Conservation (phyloP, 2,329 filamentous ascomycete species). For the Polychaeton citri region DNA sequence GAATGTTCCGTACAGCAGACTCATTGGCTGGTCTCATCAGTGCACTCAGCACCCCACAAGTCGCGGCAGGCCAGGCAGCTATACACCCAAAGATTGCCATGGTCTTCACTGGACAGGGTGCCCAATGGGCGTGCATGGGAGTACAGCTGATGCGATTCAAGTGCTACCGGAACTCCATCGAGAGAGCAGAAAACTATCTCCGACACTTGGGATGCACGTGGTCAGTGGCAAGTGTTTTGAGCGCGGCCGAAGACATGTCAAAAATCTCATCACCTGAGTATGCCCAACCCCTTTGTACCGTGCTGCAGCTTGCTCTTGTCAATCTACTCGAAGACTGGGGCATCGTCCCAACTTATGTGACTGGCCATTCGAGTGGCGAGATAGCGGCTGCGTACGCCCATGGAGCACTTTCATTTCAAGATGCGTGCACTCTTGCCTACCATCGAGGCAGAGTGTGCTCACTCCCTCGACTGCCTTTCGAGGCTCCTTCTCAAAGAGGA, state of each 20-base stretch:
- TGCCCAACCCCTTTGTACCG: constrained; percentile 43
- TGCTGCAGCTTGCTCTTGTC: constrained; percentile 39
- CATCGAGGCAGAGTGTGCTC: constrained; percentile 7
- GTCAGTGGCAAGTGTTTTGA: constrained; percentile 13
- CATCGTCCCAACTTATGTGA: constrained; percentile 12
- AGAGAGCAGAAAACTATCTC: constrained; percentile 6
- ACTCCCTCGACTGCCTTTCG: neutral
- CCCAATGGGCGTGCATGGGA: neutral
- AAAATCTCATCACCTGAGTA: constrained; percentile 19
- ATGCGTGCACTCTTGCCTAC: constrained; percentile 13
- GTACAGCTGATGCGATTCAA: constrained; percentile 1
- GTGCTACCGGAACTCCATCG: constrained; percentile 8
- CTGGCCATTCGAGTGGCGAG: constrained; percentile 23
- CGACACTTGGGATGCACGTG: constrained; percentile 9
- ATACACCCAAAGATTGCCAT: neutral
- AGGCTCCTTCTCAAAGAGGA: neutral
- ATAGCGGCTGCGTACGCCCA: constrained; percentile 21
- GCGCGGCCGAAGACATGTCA: neutral
- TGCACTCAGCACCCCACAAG: neutral
- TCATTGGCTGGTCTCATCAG: neutral
- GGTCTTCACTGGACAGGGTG: constrained; percentile 5
- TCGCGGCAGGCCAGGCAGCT: neutral
- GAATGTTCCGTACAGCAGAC: neutral
- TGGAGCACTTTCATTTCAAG: constrained; percentile 10
- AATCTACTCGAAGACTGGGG: constrained; percentile 22